Percentiles rank a stretch among this genome's conserved stretches.
Conservation (phyloP, 169 alveolate species). For the Eimeria falciformis region DNA sequence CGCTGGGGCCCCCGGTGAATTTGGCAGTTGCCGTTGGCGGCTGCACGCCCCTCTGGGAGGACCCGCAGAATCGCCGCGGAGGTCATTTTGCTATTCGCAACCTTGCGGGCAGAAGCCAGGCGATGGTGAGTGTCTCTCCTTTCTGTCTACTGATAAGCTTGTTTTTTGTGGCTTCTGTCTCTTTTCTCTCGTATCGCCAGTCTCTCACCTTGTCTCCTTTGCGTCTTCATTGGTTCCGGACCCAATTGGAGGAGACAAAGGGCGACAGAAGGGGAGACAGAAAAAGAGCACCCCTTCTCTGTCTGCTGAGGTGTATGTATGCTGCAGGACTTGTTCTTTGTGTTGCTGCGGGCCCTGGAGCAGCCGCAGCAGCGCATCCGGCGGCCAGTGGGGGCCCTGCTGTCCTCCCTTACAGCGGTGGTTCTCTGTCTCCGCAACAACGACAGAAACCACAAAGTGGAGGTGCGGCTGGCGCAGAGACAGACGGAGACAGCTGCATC, state of each 20-base stretch:
- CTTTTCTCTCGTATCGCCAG: too few relatives aligned
- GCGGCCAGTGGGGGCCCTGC: slow-evolving; percentile 23
- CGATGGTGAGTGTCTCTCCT: slow-evolving; percentile 37
- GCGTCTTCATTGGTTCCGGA: neutral
- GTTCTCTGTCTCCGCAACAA: slow-evolving; percentile 60
- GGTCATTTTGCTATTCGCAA: slow-evolving; percentile 49
- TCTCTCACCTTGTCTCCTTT: neutral
- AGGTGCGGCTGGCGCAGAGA: slow-evolving; percentile 3
- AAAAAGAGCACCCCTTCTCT: neutral
- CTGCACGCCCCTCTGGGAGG: slow-evolving; percentile 70
- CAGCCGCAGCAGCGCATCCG: slow-evolving; percentile 53
- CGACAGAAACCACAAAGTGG: slow-evolving; percentile 60
- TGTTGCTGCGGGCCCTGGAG: slow-evolving; percentile 34
- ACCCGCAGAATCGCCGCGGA: slow-evolving; percentile 40
- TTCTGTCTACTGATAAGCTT: slow-evolving; percentile 1
- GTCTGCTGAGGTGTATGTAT: neutral
- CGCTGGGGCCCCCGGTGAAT: slow-evolving; percentile 63
- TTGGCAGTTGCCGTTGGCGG: slow-evolving; percentile 38
- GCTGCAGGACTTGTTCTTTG: slow-evolving; percentile 21
- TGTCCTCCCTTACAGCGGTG: slow-evolving; percentile 46
- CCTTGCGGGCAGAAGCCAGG: slow-evolving; percentile 31
- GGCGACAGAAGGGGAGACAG: slow-evolving; percentile 6
- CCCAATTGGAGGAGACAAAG: too few relatives aligned
- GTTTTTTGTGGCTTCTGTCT: too few relatives aligned
- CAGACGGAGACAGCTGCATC: slow-evolving; percentile 24